Conservation (phyloP, 129 eudicot genomes). For the Saussurea involucrata region DNA sequence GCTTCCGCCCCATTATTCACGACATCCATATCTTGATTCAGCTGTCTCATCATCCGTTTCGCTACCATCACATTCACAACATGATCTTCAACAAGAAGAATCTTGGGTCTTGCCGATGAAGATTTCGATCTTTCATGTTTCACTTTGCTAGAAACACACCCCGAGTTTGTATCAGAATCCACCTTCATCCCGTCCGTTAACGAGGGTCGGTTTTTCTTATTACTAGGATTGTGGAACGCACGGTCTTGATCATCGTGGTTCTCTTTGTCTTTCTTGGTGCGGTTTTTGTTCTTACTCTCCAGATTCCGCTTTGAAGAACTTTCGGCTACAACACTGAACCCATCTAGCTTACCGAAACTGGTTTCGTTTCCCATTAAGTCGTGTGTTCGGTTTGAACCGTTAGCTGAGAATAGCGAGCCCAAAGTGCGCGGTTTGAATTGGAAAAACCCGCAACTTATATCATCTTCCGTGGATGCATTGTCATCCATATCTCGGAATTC, state of each 20-base stretch:
- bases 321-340: conserved; percentile 12
- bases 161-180: conserved; percentile 24
- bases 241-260: conserved; percentile 11
- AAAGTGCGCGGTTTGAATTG: conserved; percentile 55
- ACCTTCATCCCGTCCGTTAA: conserved; percentile 15
- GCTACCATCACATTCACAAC: conserved; percentile 73
- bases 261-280: conserved; percentile 14
- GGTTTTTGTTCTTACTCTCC: conserved; percentile 1
- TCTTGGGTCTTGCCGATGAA: conserved; percentile 42
- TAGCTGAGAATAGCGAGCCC: conserved; percentile 50
- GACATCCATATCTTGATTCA: conserved; percentile 65
- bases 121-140: conserved; percentile 20
- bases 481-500: conserved; percentile 53
- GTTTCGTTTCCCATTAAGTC: conserved; percentile 33
- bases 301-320: conserved; percentile 14
- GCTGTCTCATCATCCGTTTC: conserved; percentile 67
- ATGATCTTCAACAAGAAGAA: conserved; percentile 87
- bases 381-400: conserved; percentile 39
- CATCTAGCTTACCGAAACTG: conserved; percentile 24
- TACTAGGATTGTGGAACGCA: conserved; percentile 21
- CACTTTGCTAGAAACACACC: conserved; percentile 32
- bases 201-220: conserved; percentile 18
- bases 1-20: conserved; percentile 83
- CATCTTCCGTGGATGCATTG: conserved; percentile 46
- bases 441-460: conserved; percentile 47